Conservation (phyloP, 768 basidiomycete species). For the Rhizopogon salebrosus region DNA sequence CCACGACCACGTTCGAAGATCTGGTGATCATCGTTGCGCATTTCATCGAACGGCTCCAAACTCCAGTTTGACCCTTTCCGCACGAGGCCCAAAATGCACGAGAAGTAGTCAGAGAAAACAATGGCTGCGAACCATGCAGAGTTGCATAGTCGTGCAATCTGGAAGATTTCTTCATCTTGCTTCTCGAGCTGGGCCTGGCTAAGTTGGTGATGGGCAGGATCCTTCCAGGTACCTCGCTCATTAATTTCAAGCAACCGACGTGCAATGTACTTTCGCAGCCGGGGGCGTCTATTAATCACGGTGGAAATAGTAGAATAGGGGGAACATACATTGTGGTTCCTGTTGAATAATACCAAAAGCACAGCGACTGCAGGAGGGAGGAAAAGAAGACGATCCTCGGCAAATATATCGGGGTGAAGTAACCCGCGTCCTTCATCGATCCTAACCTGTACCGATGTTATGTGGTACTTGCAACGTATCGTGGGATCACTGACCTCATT, state of each 20-base stretch:
- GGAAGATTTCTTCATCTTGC: conserved; percentile 78
- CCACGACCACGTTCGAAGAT: conserved; percentile 77
- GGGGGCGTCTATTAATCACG: not conserved
- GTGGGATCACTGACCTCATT: conserved; percentile 35
- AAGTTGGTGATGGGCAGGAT: conserved; percentile 44
- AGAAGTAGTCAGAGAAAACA: conserved; percentile 81
- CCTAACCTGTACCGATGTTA: conserved; percentile 18
- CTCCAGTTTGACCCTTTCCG: conserved; percentile 74
- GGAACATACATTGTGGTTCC: conserved; percentile 79
- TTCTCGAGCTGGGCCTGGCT: conserved; percentile 31
- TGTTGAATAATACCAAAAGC: conserved; percentile 73
- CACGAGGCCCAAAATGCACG: conserved; percentile 72
- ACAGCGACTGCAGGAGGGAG: conserved; percentile 73
- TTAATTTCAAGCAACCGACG: conserved; percentile 75
- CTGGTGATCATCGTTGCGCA: conserved; percentile 55
- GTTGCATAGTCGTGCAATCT: conserved; percentile 73
- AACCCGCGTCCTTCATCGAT: conserved; percentile 61
- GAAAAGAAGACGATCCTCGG: conserved; percentile 71
- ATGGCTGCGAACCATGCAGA: conserved; percentile 74
- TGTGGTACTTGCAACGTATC: conserved; percentile 10
- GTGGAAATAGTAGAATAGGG: not conserved
- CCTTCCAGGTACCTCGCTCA: conserved; percentile 57
- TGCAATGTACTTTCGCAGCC: conserved; percentile 62
- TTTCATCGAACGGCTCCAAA: conserved; percentile 71
- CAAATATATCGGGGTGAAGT: conserved; percentile 67